These are phyloP conservation scores for Xylaria sp. DNA, from an alignment of 2,329 filamentous ascomycete genomes.

Conservation along the genomic window DNA sequence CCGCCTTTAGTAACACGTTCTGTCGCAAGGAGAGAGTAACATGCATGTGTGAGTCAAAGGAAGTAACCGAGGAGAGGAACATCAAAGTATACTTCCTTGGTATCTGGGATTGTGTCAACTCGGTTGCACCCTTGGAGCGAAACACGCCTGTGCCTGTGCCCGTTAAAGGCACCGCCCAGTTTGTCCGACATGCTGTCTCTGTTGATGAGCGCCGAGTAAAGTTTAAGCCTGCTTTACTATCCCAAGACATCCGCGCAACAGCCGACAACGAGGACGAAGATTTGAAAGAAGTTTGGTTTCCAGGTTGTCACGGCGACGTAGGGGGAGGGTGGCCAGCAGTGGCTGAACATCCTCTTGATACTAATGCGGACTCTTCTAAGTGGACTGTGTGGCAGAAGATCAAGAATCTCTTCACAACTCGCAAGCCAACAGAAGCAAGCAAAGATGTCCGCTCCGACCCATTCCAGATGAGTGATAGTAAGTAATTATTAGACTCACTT, in stretches of 20 bases:
- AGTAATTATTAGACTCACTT: not conserved
- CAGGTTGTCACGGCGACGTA: conserved; percentile 64
- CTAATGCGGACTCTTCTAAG: conserved; percentile 38
- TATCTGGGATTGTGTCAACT: conserved; percentile 65
- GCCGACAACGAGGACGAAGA: conserved; percentile 50
- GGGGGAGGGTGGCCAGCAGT: conserved; percentile 62
- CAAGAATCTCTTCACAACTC: conserved; percentile 51
- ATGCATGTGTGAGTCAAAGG: conserved; percentile 17
- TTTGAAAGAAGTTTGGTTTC: conserved; percentile 65
- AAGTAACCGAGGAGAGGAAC: conserved; percentile 33
- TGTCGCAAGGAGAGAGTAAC: conserved; percentile 52
- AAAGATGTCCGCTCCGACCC: conserved; percentile 48
- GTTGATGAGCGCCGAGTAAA: conserved; percentile 65
- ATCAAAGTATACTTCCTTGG: conserved; percentile 65
- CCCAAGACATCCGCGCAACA: conserved; percentile 51
- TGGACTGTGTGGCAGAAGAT: conserved; percentile 50
- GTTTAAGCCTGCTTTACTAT: conserved; percentile 62
- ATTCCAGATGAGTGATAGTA: conserved; percentile 58
- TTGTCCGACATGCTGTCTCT: conserved; percentile 63
- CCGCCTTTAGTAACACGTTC: conserved; percentile 60
- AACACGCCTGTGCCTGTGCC: conserved; percentile 53
- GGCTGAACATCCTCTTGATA: conserved; percentile 40
- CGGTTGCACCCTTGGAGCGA: conserved; percentile 55
- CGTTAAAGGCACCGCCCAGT: conserved; percentile 54
- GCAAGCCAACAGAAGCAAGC: conserved; percentile 48